These are phyloP conservation scores for Cryphonectria carpinicola DNA, from an alignment of 2,329 filamentous ascomycete species.

Conservation along the genomic window DNA sequence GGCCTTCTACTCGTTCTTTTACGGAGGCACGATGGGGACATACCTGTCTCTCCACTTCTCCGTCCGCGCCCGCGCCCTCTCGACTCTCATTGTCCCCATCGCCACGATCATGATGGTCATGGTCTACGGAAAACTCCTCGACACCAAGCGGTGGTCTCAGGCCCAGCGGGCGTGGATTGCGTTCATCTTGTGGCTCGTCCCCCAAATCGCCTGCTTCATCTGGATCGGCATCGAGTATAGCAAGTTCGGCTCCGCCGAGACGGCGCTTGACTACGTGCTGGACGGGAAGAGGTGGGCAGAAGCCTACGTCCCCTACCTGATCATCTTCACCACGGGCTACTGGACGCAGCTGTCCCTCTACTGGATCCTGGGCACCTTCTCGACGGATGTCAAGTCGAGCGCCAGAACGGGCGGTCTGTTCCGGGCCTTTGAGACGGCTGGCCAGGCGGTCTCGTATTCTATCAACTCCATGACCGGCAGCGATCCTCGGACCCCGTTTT, in stretches of 20 bases:
- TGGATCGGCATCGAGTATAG: conserved; percentile 35
- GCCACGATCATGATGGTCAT: conserved; percentile 36
- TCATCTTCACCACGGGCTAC: conserved; percentile 29
- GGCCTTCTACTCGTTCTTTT: conserved; percentile 45
- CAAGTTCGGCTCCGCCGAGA: conserved; percentile 13
- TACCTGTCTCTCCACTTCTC: conserved; percentile 41
- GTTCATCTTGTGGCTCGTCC: conserved; percentile 36
- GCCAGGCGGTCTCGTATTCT: conserved; percentile 38
- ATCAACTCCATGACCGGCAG: conserved; percentile 35
- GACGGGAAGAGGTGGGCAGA: conserved; percentile 27
- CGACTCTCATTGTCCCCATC: conserved; percentile 35
- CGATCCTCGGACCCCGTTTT: conserved; percentile 23
- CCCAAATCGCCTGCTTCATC: conserved; percentile 37
- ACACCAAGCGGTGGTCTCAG: conserved; percentile 35
- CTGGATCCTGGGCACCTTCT: conserved; percentile 43
- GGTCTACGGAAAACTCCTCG: conserved; percentile 28
- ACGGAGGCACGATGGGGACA: conserved; percentile 42
- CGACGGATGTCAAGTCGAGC: conserved; percentile 39
- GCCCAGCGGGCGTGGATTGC: conserved; percentile 36
- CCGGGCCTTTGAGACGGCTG: conserved; percentile 36
- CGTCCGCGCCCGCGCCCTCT: conserved; percentile 39
- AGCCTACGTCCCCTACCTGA: conserved; percentile 27
- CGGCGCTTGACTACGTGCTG: conserved; percentile 21
- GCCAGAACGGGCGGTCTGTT: conserved; percentile 38
- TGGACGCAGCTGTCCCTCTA: conserved; percentile 36